Evolutionary conservation across 192 early-diverging fungal species (phyloP).

Genomic region (Coemansia sp.): DNA sequence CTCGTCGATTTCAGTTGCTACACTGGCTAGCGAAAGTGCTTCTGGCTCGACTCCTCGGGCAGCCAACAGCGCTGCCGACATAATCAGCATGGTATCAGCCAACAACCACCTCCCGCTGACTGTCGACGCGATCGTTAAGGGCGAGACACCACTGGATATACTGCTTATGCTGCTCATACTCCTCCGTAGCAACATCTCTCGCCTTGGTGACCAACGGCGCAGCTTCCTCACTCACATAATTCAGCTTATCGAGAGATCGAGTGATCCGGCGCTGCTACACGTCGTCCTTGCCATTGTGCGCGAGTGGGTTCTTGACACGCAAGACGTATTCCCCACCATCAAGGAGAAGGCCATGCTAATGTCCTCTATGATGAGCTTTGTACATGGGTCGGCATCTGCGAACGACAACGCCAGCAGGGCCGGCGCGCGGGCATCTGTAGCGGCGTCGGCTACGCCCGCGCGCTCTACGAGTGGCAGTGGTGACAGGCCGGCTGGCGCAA

Average conservation of each 20-base stretch:
- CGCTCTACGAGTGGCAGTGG: neutral
- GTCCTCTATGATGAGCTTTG: constrained; percentile 87
- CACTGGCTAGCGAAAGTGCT: constrained; percentile 11
- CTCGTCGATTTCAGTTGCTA: constrained; percentile 14
- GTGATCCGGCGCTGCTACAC: constrained; percentile 70
- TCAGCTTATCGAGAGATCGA: constrained; percentile 83
- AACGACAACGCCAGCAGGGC: constrained; percentile 45
- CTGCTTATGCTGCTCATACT: constrained; percentile 56
- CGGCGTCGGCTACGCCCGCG: neutral
- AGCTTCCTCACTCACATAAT: constrained; percentile 79
- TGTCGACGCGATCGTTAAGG: constrained; percentile 34
- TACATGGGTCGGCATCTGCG: constrained; percentile 66
- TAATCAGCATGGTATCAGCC: constrained; percentile 20
- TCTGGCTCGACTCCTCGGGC: neutral
- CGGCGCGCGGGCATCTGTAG: constrained; percentile 31
- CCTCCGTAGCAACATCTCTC: constrained; percentile 63
- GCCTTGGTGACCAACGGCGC: constrained; percentile 83
- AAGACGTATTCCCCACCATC: constrained; percentile 90
- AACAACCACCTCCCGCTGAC: constrained; percentile 45
- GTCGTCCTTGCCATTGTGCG: constrained; percentile 81
- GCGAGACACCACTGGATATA: constrained; percentile 46
- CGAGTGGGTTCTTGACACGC: constrained; percentile 83
- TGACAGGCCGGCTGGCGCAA: neutral
- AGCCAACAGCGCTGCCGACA: constrained; percentile 27
- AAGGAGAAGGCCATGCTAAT: constrained; percentile 96